phyloP scores from a whole-genome alignment of 2,329 filamentous ascomycete genomes.

The Botrytis sinoallii region DNA sequence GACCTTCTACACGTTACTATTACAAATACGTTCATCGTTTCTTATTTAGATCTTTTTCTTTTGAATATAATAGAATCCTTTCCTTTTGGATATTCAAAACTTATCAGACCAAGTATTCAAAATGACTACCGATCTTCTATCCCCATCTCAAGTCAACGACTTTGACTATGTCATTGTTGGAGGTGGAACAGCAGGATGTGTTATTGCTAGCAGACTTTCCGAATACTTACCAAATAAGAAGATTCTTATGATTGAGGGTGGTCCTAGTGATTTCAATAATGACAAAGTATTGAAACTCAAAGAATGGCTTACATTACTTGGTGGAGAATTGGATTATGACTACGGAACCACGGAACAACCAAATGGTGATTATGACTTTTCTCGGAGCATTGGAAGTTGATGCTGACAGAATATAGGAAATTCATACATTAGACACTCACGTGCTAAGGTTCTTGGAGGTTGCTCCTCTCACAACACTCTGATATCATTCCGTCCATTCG shows the following conservation, averaged over 20 bases:
- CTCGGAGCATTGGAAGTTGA: background rate
- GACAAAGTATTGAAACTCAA: constrained; percentile 82
- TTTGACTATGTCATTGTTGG: constrained; percentile 51
- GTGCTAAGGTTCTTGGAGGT: constrained; percentile 86
- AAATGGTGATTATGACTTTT: constrained; percentile 68
- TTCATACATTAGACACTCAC: constrained; percentile 86
- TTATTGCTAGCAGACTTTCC: constrained; percentile 48
- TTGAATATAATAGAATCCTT: background rate
- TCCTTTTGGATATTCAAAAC: background rate
- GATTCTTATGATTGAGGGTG: constrained; percentile 81
- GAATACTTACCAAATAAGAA: constrained; percentile 81
- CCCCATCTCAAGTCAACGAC: constrained; percentile 35
- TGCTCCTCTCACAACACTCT: constrained; percentile 94
- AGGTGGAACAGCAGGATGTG: constrained; percentile 50
- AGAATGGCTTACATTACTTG: constrained; percentile 81
- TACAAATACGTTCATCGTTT: constrained; percentile 6
- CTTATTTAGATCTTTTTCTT: background rate
- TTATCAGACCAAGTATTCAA: constrained; percentile 11
- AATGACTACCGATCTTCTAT: constrained; percentile 37
- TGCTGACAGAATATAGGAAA: constrained; percentile 57
- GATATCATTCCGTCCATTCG: constrained; percentile 88
- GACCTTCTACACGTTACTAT: background rate
- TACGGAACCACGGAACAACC: constrained; percentile 85
- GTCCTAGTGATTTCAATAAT: constrained; percentile 85
- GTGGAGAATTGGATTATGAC: constrained; percentile 87